These are phyloP conservation scores for Biscutella laevigata DNA, from an alignment of 441 rosid species.

Conservation along the genomic window DNA sequence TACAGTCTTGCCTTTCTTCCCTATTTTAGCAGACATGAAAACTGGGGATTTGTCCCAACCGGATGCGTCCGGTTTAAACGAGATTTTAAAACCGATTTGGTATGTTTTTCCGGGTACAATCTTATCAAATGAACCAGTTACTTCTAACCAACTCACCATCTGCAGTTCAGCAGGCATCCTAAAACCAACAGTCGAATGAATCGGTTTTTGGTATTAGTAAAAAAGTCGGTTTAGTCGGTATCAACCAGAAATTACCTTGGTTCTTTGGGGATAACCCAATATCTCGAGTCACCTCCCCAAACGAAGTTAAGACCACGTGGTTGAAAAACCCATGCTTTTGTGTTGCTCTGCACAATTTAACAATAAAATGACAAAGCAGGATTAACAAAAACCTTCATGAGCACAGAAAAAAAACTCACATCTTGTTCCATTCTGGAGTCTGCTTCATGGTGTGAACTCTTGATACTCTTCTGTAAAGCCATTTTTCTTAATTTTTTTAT, in stretches of 20 bases:
- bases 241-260: slow-evolving; percentile 5
- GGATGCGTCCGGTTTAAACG: slow-evolving; percentile 30
- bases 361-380: neutral
- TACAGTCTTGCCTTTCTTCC: slow-evolving; percentile 32
- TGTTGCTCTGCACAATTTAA: slow-evolving; percentile 7
- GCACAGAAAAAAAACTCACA: slow-evolving; percentile 4
- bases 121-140: slow-evolving; percentile 26
- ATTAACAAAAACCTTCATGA: neutral
- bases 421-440: slow-evolving; percentile 16
- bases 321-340: slow-evolving; percentile 13
- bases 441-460: slow-evolving; percentile 16
- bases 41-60: slow-evolving; percentile 46
- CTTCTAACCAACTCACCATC: slow-evolving; percentile 56
- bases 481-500: neutral
- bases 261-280: slow-evolving; percentile 25
- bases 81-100: slow-evolving; percentile 28
- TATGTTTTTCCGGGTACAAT: slow-evolving; percentile 17
- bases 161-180: slow-evolving; percentile 30
- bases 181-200: neutral
- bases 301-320: slow-evolving; percentile 22
- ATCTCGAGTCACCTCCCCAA: slow-evolving; percentile 26
- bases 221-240: neutral
- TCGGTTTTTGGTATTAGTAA: neutral
- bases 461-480: slow-evolving; percentile 15
- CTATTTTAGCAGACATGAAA: slow-evolving; percentile 48